Base-by-base conservation (phyloP, 805 yeast genomes). In the Saccharomycopsis vini region DNA sequence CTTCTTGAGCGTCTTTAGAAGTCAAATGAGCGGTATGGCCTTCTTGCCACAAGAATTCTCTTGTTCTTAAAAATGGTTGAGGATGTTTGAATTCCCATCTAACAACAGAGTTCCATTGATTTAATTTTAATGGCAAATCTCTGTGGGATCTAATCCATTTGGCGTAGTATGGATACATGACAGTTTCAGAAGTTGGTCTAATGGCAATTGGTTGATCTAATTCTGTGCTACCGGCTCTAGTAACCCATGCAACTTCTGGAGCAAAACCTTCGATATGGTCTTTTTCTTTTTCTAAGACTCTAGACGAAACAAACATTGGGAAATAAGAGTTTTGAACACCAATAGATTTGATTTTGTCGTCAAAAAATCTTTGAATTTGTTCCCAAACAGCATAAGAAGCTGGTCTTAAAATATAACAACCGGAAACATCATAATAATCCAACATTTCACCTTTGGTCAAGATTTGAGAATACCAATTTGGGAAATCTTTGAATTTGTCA, bases 81-180 rank as follows among this genome's bases (percentile, higher is more conserved):
- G 99, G 99, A 66, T 92, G 97, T 73, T 92, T 92, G 71, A 92
- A 92, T 69, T 92, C 99, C 99, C 98, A 92, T 73, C 99, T 83
- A 40, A 92, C 99, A 36, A 92, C 99, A 16, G 97, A 89, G 71
- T 94, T 94, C 99, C 99, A 92, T 70, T 92, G 99, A 72, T 92
- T 92, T 60, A 92, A 75, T 59, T 84, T 85, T 67, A 92, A 73
- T 50, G 99, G 99, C 62, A 94, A 75, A 64, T 92, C 99, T 67
- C 98, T 83, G 71, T 92, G 95, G 24, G 97, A 89, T 67, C 96
- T 83, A 60, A 92, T 82, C 99, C 99, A 92, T 67, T 92, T 92
- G 56, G 97, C 86, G 62, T 90, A 92, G 79, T 92, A 94, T 50
- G 99, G 99, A 65, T 92, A 92, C 98, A 92, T 92, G 62, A 92